Percentiles rank a stretch among this genome's conserved stretches.
phyloP scores from a whole-genome alignment of 2,329 filamentous ascomycete species.

The Fusarium fracticaudum region DNA sequence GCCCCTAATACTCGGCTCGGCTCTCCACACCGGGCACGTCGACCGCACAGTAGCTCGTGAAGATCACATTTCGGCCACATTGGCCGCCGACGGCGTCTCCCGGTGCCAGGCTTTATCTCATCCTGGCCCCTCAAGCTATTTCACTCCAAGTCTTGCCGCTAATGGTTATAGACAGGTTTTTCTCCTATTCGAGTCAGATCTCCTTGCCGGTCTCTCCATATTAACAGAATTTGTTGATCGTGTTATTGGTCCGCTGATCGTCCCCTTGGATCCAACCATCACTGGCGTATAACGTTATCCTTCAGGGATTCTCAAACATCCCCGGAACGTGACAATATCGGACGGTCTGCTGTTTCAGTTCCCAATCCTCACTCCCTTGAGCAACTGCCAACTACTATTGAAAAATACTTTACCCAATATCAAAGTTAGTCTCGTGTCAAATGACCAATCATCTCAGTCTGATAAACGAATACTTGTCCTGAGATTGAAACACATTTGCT shows the following conservation, averaged over 20 bases:
- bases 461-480: not conserved
- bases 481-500: not conserved
- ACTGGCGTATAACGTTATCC: slow-evolving; percentile 6
- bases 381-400: not conserved
- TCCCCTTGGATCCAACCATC: not conserved
- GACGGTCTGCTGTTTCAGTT: slow-evolving; percentile 15
- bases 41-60: slow-evolving; percentile 16
- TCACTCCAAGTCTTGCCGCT: not conserved
- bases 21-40: slow-evolving; percentile 19
- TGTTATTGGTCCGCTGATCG: not conserved
- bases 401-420: not conserved
- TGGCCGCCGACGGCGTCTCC: slow-evolving; percentile 9
- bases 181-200: slow-evolving; percentile 20
- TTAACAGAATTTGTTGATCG: not conserved
- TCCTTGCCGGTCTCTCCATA: not conserved
- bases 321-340: slow-evolving; percentile 3
- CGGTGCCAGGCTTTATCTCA: slow-evolving; percentile 5
- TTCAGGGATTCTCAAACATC: not conserved
- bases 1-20: slow-evolving; percentile 13
- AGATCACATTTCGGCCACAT: slow-evolving; percentile 8
- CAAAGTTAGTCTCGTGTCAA: not conserved
- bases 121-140: not conserved
- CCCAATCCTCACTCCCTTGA: not conserved
- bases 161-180: not conserved
- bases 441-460: not conserved